phyloP scores from a whole-genome alignment of 768 basidiomycete genomes.

The Trichaptum fuscoviolaceum region DNA sequence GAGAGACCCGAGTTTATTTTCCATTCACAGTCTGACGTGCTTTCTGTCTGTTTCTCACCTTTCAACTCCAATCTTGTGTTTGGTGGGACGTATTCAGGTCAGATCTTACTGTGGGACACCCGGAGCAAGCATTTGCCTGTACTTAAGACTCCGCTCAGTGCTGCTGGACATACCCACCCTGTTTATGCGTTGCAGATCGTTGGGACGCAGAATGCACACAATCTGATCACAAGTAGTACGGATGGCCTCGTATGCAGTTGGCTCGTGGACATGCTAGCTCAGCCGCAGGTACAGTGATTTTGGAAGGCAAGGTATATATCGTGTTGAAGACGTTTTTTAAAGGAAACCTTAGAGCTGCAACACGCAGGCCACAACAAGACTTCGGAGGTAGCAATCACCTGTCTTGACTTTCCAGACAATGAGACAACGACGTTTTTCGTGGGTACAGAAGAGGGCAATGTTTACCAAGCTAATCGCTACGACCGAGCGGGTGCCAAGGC shows the following conservation, averaged over 20 bases:
- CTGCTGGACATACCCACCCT: conserved; percentile 96
- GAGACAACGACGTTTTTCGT: conserved; percentile 98
- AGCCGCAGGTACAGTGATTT: conserved; percentile 69
- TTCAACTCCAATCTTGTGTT: conserved; percentile 97
- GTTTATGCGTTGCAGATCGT: conserved; percentile 99
- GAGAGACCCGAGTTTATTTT: conserved; percentile 98
- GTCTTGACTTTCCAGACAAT: conserved; percentile 90
- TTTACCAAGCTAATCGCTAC: conserved; percentile 95
- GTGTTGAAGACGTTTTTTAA: conserved; percentile 6
- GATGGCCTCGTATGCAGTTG: conserved; percentile 97
- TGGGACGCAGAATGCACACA: conserved; percentile 98
- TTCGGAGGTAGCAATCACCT: conserved; percentile 91
- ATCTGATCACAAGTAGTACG: conserved; percentile 92
- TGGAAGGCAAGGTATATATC: neutral
- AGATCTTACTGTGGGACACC: conserved; percentile 97
- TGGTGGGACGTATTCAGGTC: conserved; percentile 98
- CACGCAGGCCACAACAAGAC: conserved; percentile 95
- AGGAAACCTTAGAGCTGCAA: conserved; percentile 92
- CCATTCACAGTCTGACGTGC: conserved; percentile 98
- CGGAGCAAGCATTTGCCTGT: conserved; percentile 95
- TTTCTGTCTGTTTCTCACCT: conserved; percentile 94
- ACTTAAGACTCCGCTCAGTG: conserved; percentile 92
- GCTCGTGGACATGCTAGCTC: conserved; percentile 97
- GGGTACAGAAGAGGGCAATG: conserved; percentile 95
- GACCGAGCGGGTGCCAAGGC: conserved; percentile 97